Base-by-base conservation (phyloP, 495 filamentous ascomycete genomes). In the Lepraria neglecta region DNA sequence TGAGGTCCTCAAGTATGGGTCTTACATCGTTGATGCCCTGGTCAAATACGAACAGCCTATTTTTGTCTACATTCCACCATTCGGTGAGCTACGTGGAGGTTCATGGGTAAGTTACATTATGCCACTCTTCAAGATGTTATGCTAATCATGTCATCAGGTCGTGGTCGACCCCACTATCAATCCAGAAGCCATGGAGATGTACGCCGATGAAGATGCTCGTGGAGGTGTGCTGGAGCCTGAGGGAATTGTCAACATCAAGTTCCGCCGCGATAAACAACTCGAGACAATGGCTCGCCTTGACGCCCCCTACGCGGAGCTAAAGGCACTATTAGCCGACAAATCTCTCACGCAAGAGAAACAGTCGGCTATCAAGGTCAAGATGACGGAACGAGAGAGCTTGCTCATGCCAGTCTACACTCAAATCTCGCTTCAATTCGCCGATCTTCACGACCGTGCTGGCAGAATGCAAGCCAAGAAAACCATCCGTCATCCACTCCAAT, bases 131-230 rank as follows among this genome's bases (percentile, higher is more conserved):
- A 4, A 46, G 24, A 17, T 40, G 5, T 17, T 14, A 46, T 65
- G 60, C 72, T 78, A 68, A 76, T 71, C 59, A 68, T 54, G 33
- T 54, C 42, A 28, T 50, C 60, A 84, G 80, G 94, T 98, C 71
- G 94, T 98, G 56, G 87, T 98, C 64, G 94, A 98, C 73, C 94
- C 94, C 28, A 97, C 94, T 55, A 98, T 98, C 78, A 97, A 97
- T 80, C 83, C 89, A 15, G 84, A 90, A 62, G 86, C 85, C 70
- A 98, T 98, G 94, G 94, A 98, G 76, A 98, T 98, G 94, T 98
- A 98, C 72, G 94, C 94, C 57, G 94, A 98, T 70, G 90, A 91
- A 63, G 94, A 98, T 48, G 76, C 94, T 57, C 95, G 94, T 65
- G 94, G 91, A 71, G 94, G 94, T 86, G 91, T 98, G 58, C 83